phyloP scores from a whole-genome alignment of 2,329 filamentous ascomycete species.

The Trichoderma semiorbis region DNA sequence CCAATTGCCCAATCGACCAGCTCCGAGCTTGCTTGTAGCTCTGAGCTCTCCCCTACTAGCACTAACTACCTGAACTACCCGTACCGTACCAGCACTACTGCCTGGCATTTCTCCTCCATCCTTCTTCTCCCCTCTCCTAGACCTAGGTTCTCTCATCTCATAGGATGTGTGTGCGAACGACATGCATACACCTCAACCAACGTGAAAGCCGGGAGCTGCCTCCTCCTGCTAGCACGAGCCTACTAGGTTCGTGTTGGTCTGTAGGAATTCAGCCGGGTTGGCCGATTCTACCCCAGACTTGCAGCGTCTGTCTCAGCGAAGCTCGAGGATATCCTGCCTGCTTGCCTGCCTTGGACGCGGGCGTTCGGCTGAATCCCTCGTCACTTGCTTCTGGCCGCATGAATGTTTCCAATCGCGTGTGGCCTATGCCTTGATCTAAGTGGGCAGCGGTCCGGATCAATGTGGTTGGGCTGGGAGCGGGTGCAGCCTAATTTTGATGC shows the following conservation, averaged over 20 bases:
- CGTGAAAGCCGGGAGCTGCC: not conserved
- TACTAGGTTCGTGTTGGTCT: not conserved
- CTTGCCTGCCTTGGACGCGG: not conserved
- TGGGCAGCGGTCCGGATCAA: slow-evolving; percentile 13
- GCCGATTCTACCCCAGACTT: not conserved
- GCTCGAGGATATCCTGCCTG: not conserved
- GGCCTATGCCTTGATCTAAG: slow-evolving; percentile 15
- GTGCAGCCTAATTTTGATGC: slow-evolving; percentile 20
- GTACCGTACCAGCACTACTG: not conserved
- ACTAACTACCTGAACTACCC: not conserved
- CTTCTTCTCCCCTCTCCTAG: not conserved
- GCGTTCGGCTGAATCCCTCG: slow-evolving; percentile 11
- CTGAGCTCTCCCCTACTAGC: not conserved
- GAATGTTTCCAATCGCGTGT: not conserved
- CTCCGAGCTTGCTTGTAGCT: not conserved
- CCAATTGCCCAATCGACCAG: slow-evolving; percentile 14
- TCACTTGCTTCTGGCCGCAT: not conserved
- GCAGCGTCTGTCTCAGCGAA: not conserved
- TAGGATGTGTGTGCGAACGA: not conserved
- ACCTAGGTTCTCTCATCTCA: not conserved
- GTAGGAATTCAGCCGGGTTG: not conserved
- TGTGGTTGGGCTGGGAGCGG: slow-evolving; percentile 14
- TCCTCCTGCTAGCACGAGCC: not conserved
- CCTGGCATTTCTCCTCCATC: not conserved
- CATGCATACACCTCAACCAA: slow-evolving; percentile 6